Base-by-base conservation (phyloP, 2,329 filamentous ascomycete species). In the Tolypocladium guangdongense region DNA sequence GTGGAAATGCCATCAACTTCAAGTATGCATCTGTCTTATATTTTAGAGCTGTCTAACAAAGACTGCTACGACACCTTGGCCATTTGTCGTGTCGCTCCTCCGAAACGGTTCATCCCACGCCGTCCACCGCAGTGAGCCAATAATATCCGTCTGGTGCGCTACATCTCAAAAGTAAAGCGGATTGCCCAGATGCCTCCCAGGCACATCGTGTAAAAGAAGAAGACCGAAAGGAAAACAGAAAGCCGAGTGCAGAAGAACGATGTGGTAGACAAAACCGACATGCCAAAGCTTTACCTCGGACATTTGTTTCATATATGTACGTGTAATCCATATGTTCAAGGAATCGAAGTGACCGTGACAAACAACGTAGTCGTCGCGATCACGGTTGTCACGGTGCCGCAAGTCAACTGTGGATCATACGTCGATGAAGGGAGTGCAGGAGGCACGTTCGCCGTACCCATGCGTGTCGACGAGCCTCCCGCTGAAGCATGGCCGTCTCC, bases 281-380 rank as follows among this genome's bases (percentile, higher is more conserved):
- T 52, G 41, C 41, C 33, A 14, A 47, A 41, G 33, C 45, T 36
- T 6, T 14, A 30, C 51, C 45, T 22, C 30, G 8, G n/a, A 24
- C 20, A 48, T 52, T 50, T 38, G 7, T n/a, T 35, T 30, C 43
- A 11, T 39, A 47, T 52, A 47, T 48, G 22, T 46, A 47, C 41
- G 24, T 47, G 37, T 37, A 30, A 24, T 37, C 22, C 18, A 22
- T 43, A 58, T 59, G 52, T 57, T 60, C 58, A 61, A 38, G 45
- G 49, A 49, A 51, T 55, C 39, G 45, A 27, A 53, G 52, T 52
- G 45, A 52, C 54, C 16, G 58, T 58, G 47, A 59, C 54, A 30
- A 56, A 59, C 35, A 60, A 32, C 5, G 62, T 62, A 27, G 55
- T 58, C 14, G 61, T 63, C 38, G 53, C 52, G 10, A 58, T 55